A percentile compares a stretch with the other conserved stretches of the same genome.
Evolutionary conservation across 116 monocot genomes (phyloP).

Genomic region (Iris pallida): DNA sequence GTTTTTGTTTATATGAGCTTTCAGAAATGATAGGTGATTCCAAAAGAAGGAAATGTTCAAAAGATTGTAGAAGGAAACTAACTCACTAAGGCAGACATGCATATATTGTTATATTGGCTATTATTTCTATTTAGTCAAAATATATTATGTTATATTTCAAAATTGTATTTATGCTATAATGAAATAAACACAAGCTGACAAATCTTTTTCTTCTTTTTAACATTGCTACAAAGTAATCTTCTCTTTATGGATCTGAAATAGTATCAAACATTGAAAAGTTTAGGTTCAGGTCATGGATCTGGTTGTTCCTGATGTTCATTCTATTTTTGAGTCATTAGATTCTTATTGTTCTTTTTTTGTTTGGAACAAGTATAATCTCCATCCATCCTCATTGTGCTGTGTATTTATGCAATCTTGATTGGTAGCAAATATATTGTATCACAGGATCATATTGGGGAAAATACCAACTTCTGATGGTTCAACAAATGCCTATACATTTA

Average conservation of each 20-base stretch:
- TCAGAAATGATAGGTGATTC: no score
- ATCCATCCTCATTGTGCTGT: slow-evolving; percentile 18
- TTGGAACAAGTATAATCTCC: slow-evolving; percentile 13
- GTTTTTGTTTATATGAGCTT: no score
- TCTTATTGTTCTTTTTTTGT: not conserved
- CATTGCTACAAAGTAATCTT: not conserved
- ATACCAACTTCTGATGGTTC: slow-evolving; percentile 86
- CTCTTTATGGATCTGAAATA: not conserved
- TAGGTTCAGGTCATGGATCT: slow-evolving; percentile 1
- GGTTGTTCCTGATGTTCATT: slow-evolving; percentile 1
- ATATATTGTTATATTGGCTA: no score
- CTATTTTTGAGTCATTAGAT: not conserved
- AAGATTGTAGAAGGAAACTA: no score
- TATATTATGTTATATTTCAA: no score
- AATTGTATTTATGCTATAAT: not conserved
- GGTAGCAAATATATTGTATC: slow-evolving; percentile 58
- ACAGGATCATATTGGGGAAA: slow-evolving; percentile 97
- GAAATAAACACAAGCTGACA: not conserved
- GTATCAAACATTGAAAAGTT: not conserved
- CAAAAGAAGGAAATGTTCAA: no score
- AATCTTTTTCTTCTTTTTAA: not conserved
- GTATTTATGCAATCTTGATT: slow-evolving; percentile 42
- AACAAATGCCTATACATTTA: slow-evolving; percentile 72
- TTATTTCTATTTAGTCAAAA: no score
- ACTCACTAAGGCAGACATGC: no score